These are phyloP conservation scores for Citropsis articulata DNA, from an alignment of 345 rosid genomes.

Conservation along the genomic window DNA sequence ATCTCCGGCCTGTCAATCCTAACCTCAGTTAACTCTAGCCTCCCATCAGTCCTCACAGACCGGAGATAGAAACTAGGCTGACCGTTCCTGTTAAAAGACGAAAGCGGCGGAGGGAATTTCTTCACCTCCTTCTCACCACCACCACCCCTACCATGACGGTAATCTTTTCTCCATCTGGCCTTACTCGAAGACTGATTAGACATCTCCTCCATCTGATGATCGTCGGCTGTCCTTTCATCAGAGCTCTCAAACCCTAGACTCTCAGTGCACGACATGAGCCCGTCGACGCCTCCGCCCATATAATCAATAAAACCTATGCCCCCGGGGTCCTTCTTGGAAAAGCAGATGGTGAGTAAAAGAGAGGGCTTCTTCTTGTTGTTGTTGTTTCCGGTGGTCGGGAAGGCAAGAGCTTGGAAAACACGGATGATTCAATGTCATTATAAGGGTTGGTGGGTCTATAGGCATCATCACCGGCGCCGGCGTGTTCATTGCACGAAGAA, in stretches of 20 bases:
- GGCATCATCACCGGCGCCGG: too few relatives aligned
- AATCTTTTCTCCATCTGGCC: slow-evolving; percentile 27
- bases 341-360: background rate
- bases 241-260: slow-evolving; percentile 87
- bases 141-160: background rate
- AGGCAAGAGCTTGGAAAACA: background rate
- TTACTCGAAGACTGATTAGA: background rate
- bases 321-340: slow-evolving; percentile 31
- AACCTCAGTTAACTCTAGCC: slow-evolving; percentile 62
- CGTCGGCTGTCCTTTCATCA: slow-evolving; percentile 48
- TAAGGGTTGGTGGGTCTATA: background rate
- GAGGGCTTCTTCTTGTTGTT: too few relatives aligned
- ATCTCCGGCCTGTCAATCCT: slow-evolving; percentile 57
- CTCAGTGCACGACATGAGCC: slow-evolving; percentile 78
- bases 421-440: slow-evolving; percentile 37
- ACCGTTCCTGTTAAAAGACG: slow-evolving; percentile 59
- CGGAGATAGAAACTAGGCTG: slow-evolving; percentile 57
- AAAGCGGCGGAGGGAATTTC: slow-evolving; percentile 61
- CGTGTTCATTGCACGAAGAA: background rate
- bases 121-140: slow-evolving; percentile 28
- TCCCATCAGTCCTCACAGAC: slow-evolving; percentile 64
- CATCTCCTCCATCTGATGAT: slow-evolving; percentile 9
- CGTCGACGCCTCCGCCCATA: slow-evolving; percentile 44
- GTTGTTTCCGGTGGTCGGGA: background rate
- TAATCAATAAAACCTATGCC: slow-evolving; percentile 45